These are phyloP conservation scores for Globisporangium rhizosaccharum DNA, from an alignment of 352 stramenopile genomes.

Conservation along the genomic window DNA sequence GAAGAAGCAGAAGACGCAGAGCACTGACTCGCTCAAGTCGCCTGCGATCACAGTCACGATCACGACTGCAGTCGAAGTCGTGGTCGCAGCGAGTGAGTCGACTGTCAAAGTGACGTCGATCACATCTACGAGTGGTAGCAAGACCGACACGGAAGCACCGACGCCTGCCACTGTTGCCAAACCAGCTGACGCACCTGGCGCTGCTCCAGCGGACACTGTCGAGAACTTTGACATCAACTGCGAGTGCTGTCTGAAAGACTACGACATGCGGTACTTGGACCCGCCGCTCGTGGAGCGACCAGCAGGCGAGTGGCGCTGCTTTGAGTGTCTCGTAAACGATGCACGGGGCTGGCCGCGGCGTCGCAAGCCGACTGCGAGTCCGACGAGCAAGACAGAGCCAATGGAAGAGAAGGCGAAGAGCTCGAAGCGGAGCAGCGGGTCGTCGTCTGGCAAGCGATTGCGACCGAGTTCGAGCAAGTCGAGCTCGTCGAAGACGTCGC, in stretches of 20 bases:
- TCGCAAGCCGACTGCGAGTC: slow-evolving; percentile 24
- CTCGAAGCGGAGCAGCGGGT: slow-evolving; percentile 30
- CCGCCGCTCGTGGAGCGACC: slow-evolving; percentile 71
- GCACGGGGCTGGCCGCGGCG: slow-evolving; percentile 72
- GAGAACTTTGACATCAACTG: slow-evolving; percentile 80
- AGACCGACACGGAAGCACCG: neutral
- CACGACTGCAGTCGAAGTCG: neutral
- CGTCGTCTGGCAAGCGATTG: slow-evolving; percentile 38
- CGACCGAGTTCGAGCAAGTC: slow-evolving; percentile 27
- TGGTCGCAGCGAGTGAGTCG: neutral
- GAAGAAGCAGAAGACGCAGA: slow-evolving; percentile 14
- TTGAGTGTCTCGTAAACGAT: slow-evolving; percentile 87
- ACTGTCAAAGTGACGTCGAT: neutral
- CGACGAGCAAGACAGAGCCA: slow-evolving; percentile 14
- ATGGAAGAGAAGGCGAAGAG: slow-evolving; percentile 7
- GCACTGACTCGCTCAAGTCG: neutral
- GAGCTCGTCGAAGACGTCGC: slow-evolving; percentile 40
- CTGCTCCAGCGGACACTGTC: neutral
- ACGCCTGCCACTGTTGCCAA: neutral
- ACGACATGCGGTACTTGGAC: slow-evolving; percentile 83
- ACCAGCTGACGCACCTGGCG: slow-evolving; percentile 5
- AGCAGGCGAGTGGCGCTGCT: slow-evolving; percentile 77
- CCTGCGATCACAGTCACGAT: neutral
- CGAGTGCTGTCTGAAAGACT: slow-evolving; percentile 67
- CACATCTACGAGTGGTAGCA: neutral